Base-by-base conservation (phyloP, 352 stramenopile species). In the Pythium rishiriense region DNA sequence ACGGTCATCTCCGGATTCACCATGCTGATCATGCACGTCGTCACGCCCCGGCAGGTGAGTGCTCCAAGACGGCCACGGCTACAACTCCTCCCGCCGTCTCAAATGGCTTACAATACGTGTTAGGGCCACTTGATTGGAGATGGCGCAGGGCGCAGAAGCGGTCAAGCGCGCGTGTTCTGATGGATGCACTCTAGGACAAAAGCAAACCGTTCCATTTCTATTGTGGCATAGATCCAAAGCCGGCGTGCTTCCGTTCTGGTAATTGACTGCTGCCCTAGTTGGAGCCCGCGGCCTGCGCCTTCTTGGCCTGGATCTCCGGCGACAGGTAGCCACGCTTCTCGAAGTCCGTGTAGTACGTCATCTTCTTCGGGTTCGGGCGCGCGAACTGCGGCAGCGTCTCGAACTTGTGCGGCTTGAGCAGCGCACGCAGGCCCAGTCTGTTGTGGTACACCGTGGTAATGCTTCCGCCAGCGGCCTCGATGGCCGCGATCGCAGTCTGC, bases 401-500 rank as follows among this genome's bases (percentile, higher is more conserved):
- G 66, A 98, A 99, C 77, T 99, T 99, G 69, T 99, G 73, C 29
- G 97, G 97, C 78, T 96, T 96, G 42, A 99, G 81, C 53, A 98
- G 73, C 45, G 93, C 92, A 46, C 97, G 86, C 39, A 99, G 79
- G 26, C 85, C 96, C 61, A 99, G 77, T 39, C 89, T 78, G 85
- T 99, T 99, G 81, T 99, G 97, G 84, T 99, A 98, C n/a, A 98
- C 91, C 15, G 93, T 98, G 12, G 85, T 97, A 60, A 99, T 94
- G 68, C 81, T 97, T 47, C 97, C 97, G 48, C 97, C 97, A 10
- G 77, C 84, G 4, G 71, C 78, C 71, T 99, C 97, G 19, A 99
- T 79, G 39, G 96, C 94, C 47, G 93, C 76, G 69, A 99, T 99
- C n/a, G 97, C 97, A 33, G 63, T 76, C 64, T 90, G 68, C 47